Evolutionary conservation across 306 rosid species (phyloP), one percentile per base, ranked within the genome.

Genomic region (Macrotyloma uniflorum): DNA sequence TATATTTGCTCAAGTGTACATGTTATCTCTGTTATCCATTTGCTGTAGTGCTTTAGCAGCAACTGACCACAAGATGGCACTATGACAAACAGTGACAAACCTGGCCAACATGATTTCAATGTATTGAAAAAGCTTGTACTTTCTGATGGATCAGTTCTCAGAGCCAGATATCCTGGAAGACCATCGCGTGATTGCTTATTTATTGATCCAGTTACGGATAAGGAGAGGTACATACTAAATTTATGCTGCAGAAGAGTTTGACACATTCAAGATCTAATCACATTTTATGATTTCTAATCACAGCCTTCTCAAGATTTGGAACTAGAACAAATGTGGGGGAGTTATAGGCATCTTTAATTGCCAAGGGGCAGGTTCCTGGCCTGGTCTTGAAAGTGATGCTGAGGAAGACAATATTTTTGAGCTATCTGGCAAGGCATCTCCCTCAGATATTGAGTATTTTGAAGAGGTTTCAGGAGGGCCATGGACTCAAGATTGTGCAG

Each of bases 271-370:
- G 18, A 47, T 70, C 46, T 18, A 49, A 28, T 70, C 9, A n/a
- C 11, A 26, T 30, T 49, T 35, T 54, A 53, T 53, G 76, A 35
- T 53, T 53, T 72, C 49, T 12, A 38, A 20, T 72, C 77, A 11
- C 6, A 72, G 77, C 38, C 77, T 72, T 72, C 23, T 72, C 16
- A 72, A 72, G 77, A 72, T 72, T 20, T 72, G 77, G 67, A 53
- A 72, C 77, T 72, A 54, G 77, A 72, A 36, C 67, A 72, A 53
- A 36, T 54, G 20, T 72, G 77, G 66, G 38, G 77, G 77, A 54
- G 67, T 72, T 13, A 54, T 72, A 53, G 77, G 67, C 66, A 22
- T 54, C 51, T 72, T 72, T 11, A 72, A 72, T 72, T 54, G 38
- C 49, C 66, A 72, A 36, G 77, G 67, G 54, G 24, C 77, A 72